Conservation (phyloP, 2,329 filamentous ascomycete genomes). For the Penicillium sp. region DNA sequence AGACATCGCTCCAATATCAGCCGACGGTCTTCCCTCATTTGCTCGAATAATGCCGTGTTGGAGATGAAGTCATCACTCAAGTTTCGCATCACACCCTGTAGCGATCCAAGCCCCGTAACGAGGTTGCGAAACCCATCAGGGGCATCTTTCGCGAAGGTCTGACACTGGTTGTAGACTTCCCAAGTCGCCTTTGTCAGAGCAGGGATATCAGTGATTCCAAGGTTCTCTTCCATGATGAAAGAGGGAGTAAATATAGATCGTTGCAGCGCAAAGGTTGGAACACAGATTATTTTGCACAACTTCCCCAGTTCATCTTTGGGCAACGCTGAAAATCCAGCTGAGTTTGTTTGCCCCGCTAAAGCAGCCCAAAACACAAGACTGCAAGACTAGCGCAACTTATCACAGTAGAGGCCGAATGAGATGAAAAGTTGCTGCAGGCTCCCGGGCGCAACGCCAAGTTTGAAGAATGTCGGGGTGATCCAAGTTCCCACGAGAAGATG, state of each 20-base stretch:
- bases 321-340: not conserved
- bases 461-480: not conserved
- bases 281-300: not conserved
- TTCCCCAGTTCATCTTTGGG: not conserved
- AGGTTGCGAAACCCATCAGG: slow-evolving; percentile 32
- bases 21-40: slow-evolving; percentile 23
- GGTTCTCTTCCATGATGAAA: slow-evolving; percentile 21
- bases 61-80: slow-evolving; percentile 27
- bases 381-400: not conserved
- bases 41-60: slow-evolving; percentile 23
- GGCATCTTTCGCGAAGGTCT: slow-evolving; percentile 25
- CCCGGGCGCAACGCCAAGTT: not conserved
- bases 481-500: not conserved
- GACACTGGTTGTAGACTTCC: slow-evolving; percentile 31
- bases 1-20: slow-evolving; percentile 26
- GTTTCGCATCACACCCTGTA: slow-evolving; percentile 26
- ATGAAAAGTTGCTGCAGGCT: not conserved
- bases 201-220: slow-evolving; percentile 24
- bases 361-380: not conserved
- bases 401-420: not conserved
- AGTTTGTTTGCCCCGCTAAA: not conserved
- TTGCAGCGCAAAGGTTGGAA: not conserved
- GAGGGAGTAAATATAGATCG: not conserved
- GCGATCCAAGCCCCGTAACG: slow-evolving; percentile 26
- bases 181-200: slow-evolving; percentile 27